phyloP scores from a whole-genome alignment of 2,329 filamentous ascomycete genomes.

The Diaporthe sp. region DNA sequence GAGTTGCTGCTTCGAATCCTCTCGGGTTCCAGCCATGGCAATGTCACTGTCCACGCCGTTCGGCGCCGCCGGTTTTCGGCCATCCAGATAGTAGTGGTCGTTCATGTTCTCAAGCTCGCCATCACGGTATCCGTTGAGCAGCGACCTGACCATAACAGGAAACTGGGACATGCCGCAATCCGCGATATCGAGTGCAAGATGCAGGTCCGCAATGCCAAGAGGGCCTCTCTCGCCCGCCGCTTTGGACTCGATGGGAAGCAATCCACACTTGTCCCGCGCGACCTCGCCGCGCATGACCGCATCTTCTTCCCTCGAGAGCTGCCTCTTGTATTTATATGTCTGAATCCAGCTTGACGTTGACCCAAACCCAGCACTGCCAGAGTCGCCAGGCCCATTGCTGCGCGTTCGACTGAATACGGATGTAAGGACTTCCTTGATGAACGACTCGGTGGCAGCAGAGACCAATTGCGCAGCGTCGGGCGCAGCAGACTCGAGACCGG shows the following conservation, averaged over 20 bases:
- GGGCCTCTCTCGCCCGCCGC: slow-evolving; percentile 79
- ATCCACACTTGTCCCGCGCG: slow-evolving; percentile 79
- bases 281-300: slow-evolving; percentile 81
- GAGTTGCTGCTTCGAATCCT: slow-evolving; percentile 55
- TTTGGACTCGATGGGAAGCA: slow-evolving; percentile 86
- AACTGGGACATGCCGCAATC: slow-evolving; percentile 84
- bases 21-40: slow-evolving; percentile 49
- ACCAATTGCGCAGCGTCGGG: slow-evolving; percentile 74
- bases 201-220: slow-evolving; percentile 83
- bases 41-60: slow-evolving; percentile 51
- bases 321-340: slow-evolving; percentile 82
- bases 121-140: slow-evolving; percentile 80
- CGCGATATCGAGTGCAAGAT: slow-evolving; percentile 81
- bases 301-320: slow-evolving; percentile 82
- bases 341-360: slow-evolving; percentile 80
- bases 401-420: slow-evolving; percentile 75
- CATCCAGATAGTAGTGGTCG: slow-evolving; percentile 69
- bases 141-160: slow-evolving; percentile 78
- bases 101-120: slow-evolving; percentile 79
- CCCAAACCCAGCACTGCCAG: slow-evolving; percentile 73
- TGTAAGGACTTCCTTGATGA: slow-evolving; percentile 76
- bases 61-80: slow-evolving; percentile 47
- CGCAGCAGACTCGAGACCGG: slow-evolving; percentile 70
- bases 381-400: slow-evolving; percentile 75
- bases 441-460: slow-evolving; percentile 75